Conservation (phyloP, 352 stramenopile species). For the Globisporangium sylvaticum region DNA sequence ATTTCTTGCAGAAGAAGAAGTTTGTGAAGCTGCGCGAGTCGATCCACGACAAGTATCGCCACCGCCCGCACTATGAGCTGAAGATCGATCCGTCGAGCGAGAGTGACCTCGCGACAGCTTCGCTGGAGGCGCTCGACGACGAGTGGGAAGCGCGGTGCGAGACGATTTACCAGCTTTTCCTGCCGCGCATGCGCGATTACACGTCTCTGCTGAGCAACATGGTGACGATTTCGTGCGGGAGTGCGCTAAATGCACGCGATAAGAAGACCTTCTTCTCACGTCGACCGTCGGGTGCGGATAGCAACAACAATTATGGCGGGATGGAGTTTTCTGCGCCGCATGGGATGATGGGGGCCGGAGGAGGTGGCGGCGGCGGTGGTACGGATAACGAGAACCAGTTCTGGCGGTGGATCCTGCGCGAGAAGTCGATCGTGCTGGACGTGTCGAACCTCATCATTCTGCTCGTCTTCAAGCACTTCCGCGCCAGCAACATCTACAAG, state of each 20-base stretch:
- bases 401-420: constrained; percentile 80
- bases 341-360: constrained; percentile 9
- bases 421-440: constrained; percentile 77
- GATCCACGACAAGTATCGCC: constrained; percentile 75
- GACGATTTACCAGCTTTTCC: constrained; percentile 62
- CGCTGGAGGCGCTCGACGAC: constrained; percentile 53
- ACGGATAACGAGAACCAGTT: constrained; percentile 58
- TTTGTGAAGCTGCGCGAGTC: constrained; percentile 53
- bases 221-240: constrained; percentile 61
- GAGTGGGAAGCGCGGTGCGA: constrained; percentile 73
- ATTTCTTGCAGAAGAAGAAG: constrained; percentile 70
- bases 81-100: constrained; percentile 40
- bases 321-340: constrained; percentile 40
- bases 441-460: constrained; percentile 61
- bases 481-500: constrained; percentile 67
- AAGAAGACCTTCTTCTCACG: constrained; percentile 81
- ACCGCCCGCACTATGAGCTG: constrained; percentile 59
- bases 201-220: constrained; percentile 64
- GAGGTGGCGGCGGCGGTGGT: not conserved
- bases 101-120: constrained; percentile 35
- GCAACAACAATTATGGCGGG: constrained; percentile 24
- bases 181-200: constrained; percentile 70
- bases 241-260: constrained; percentile 61
- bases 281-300: constrained; percentile 44
- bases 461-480: constrained; percentile 76